Base-by-base conservation (phyloP, 176 grass and related monocot species). In the Hordeum marinum region DNA sequence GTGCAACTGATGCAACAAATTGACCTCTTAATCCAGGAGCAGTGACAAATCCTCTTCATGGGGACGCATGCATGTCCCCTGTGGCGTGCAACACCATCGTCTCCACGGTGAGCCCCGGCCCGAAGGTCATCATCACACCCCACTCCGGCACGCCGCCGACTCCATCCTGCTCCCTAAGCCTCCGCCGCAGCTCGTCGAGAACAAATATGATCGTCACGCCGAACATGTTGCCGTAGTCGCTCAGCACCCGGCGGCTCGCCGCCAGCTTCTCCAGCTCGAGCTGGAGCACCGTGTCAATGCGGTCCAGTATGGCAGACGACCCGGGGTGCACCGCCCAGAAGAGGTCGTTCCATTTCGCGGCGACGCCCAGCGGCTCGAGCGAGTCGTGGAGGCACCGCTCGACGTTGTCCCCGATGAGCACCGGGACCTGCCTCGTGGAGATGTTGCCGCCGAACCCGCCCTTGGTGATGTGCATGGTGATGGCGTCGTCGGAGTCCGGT, bases 261-360 rank as follows among this genome's bases (percentile, higher is more conserved):
- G 63, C 58, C 58, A 91, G 79, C 77, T 89, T 93, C 65, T 85
- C 79, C 7, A 85, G 72, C 18, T 79, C 13, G 9, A 96, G 75
- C 3, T 20, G 64, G 13, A 96, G 41, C 77, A 83, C 79, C 7
- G 72, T 76, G 23, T 90, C 89, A 5, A 96, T 18, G 37, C 87
- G 70, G 83, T 91, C 88, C 18, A 91, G 13, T 54, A 93, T 83
- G 6, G 50, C 80, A 0, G 83, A 61, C 0, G 88, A 85, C 0
- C 91, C 88, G 3, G 90, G 88, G 68, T 92, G 93, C 8, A 89
- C 79, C 1, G 85, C 75, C 88, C 90, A 95, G 81, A 95, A 95
- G n/a, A 95, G 71, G 68, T 91, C 89, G 32, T 92, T 95, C 82
- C 84, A 95, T 23, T 84, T 14, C 7, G 58, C 69, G 9, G 27